Evolutionary conservation across 1,139 yeast species (phyloP).

Genomic region (Kluyveromyces sp.): DNA sequence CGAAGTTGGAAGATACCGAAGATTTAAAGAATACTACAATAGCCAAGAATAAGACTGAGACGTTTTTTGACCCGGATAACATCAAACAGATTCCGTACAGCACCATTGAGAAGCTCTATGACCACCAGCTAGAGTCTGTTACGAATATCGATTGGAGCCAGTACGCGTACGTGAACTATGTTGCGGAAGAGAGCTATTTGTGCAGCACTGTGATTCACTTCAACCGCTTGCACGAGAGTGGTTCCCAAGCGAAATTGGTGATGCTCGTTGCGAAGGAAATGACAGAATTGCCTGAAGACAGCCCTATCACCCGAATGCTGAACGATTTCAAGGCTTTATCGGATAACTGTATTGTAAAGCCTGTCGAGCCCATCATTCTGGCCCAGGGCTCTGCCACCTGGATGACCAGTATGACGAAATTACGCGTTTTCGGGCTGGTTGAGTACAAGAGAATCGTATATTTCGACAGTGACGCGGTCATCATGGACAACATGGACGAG

Average conservation of each 20-base stretch:
- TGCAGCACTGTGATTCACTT: conserved; percentile 41
- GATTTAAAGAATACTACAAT: not conserved
- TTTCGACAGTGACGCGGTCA: conserved; percentile 36
- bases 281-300: conserved; percentile 13
- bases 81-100: conserved; percentile 30
- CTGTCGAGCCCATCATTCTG: conserved; percentile 25
- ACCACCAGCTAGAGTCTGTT: not conserved
- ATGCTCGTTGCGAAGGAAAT: conserved; percentile 31
- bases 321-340: conserved; percentile 15
- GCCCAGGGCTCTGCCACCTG: conserved; percentile 32
- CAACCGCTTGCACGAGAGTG: conserved; percentile 29
- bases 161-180: conserved; percentile 44
- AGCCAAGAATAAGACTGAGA: conserved; percentile 18
- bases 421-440: conserved; percentile 44
- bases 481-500: conserved; percentile 38
- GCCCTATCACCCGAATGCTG: conserved; percentile 11
- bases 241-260: conserved; percentile 38
- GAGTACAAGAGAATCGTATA: conserved; percentile 45
- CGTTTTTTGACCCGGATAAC: conserved; percentile 27
- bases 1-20: too few species aligned
- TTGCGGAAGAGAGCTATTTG: conserved; percentile 38
- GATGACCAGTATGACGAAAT: conserved; percentile 49
- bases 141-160: conserved; percentile 29
- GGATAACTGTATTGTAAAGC: conserved; percentile 25
- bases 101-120: conserved; percentile 24